Conservation (phyloP, 768 basidiomycete species). For the Chiua virens region DNA sequence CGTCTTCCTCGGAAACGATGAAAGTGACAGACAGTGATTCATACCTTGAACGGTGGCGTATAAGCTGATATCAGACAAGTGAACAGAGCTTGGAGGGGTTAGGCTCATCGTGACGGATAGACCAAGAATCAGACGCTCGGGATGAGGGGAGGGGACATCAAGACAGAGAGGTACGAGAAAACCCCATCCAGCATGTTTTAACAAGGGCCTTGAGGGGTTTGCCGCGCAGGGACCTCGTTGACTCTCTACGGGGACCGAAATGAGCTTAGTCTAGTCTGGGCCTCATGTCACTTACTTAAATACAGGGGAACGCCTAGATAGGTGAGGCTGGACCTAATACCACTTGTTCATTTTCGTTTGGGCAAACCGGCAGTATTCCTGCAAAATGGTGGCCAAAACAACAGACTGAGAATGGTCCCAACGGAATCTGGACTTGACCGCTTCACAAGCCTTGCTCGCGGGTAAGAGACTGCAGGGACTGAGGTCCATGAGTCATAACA, state of each 20-base stretch:
- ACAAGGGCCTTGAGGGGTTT: slow-evolving; percentile 1
- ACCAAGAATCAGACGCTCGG: slow-evolving; percentile 3
- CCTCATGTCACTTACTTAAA: neutral
- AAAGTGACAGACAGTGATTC: neutral
- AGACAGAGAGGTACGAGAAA: neutral
- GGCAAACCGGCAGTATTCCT: no score
- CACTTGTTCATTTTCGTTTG: no score
- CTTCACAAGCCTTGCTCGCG: no score
- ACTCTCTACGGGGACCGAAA: neutral
- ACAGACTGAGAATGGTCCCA: neutral
- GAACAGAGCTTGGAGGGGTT: slow-evolving; percentile 7
- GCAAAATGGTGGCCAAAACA: neutral
- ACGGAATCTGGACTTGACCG: no score
- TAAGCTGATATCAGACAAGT: slow-evolving; percentile 2
- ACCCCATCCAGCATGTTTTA: slow-evolving; percentile 14
- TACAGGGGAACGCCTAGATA: neutral
- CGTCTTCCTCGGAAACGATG: neutral
- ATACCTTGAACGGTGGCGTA: slow-evolving; percentile 26
- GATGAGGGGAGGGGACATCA: neutral
- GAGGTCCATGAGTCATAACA: neutral
- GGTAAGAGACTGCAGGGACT: neutral
- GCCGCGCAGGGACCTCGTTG: slow-evolving; percentile 6
- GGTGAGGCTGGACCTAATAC: neutral
- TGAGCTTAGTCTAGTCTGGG: neutral
- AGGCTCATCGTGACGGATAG: slow-evolving; percentile 22